Conservation (phyloP, 139 green algal species). For the Chlorella sp. region DNA sequence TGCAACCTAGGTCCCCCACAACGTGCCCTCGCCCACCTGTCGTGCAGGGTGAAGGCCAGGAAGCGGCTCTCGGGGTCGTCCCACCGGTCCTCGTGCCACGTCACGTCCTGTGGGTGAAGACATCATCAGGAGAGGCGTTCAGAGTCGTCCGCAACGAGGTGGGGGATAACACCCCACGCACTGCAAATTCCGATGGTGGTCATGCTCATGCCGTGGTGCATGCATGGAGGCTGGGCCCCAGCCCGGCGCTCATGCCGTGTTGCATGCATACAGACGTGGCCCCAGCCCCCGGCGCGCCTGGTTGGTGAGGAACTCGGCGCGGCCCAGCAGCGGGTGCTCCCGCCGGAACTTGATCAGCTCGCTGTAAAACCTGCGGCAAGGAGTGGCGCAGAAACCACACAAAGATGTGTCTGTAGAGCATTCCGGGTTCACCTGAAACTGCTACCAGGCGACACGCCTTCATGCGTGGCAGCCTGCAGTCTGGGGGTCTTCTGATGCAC, state of each 20-base stretch:
- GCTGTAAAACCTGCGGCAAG: slow-evolving; percentile 30
- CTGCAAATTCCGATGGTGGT: background rate
- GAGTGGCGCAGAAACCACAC: too few relatives aligned
- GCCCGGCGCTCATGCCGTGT: too few relatives aligned
- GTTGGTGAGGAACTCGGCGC: slow-evolving; percentile 73
- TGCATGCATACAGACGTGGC: too few relatives aligned
- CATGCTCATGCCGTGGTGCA: too few relatives aligned
- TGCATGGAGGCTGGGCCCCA: too few relatives aligned
- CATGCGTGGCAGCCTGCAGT: background rate
- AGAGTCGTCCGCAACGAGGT: too few relatives aligned
- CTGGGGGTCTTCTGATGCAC: background rate
- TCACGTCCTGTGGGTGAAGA: slow-evolving; percentile 75
- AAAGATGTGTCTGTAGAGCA: too few relatives aligned
- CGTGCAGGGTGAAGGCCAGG: slow-evolving; percentile 95
- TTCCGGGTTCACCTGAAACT: too few relatives aligned
- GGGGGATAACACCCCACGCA: background rate
- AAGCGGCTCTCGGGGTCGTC: slow-evolving; percentile 90
- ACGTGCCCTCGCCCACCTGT: too few relatives aligned
- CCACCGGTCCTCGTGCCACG: slow-evolving; percentile 98
- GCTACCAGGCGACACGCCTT: too few relatives aligned
- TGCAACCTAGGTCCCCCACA: too few relatives aligned
- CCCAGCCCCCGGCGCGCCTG: background rate
- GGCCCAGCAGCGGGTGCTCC: slow-evolving; percentile 83
- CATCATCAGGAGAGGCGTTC: background rate
- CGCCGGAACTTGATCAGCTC: slow-evolving; percentile 85